Percentiles rank a stretch among this genome's conserved stretches.
These are phyloP conservation scores for Mycena amicta DNA, from an alignment of 768 basidiomycete species.

Conservation along the genomic window DNA sequence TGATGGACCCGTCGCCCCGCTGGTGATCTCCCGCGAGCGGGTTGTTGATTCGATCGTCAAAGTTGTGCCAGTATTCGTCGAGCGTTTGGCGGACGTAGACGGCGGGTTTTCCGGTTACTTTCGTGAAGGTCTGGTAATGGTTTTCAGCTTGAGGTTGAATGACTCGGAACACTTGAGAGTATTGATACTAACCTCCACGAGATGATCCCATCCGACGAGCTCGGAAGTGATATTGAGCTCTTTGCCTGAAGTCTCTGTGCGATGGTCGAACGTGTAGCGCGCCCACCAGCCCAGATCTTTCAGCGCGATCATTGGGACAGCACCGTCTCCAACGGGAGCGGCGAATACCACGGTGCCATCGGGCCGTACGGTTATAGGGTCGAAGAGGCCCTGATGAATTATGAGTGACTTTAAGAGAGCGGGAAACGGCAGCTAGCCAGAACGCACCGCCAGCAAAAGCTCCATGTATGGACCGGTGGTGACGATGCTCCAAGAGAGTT, in stretches of 20 bases:
- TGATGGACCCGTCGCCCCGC: conserved; percentile 14
- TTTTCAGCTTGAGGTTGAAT: not conserved
- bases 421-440: not conserved
- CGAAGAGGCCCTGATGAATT: conserved; percentile 32
- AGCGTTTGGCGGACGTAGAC: conserved; percentile 7
- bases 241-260: conserved; percentile 34
- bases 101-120: conserved; percentile 14
- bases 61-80: conserved; percentile 14
- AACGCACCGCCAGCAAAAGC: conserved; percentile 38
- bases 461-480: conserved; percentile 44
- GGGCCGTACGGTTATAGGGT: conserved; percentile 36
- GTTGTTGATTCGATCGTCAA: conserved; percentile 9
- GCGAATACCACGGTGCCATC: conserved; percentile 46
- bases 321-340: conserved; percentile 36
- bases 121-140: conserved; percentile 18
- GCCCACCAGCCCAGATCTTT: conserved; percentile 44
- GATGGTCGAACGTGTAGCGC: conserved; percentile 42
- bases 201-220: conserved; percentile 38
- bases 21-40: conserved; percentile 12
- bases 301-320: conserved; percentile 42
- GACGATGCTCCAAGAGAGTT: conserved; percentile 37
- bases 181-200: conserved; percentile 27
- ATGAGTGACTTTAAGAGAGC: not conserved
- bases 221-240: conserved; percentile 43
- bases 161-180: too few species aligned